Conservation (phyloP, 2,329 filamentous ascomycete genomes). For the Penicillium sp. region DNA sequence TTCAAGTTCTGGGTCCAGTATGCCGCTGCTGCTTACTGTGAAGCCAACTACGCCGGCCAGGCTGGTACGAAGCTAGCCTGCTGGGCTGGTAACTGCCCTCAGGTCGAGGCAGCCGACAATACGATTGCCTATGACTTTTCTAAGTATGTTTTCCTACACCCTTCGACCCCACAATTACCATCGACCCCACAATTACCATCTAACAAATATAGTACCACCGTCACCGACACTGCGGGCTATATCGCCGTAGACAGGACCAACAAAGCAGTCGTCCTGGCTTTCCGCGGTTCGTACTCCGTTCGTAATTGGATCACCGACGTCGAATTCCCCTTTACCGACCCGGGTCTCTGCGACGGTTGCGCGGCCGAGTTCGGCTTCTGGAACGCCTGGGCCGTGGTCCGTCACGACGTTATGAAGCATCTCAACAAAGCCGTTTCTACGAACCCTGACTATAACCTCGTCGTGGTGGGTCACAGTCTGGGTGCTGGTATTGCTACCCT, state of each 20-base stretch:
- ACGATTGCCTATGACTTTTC: slow-evolving; percentile 45
- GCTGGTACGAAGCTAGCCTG: slow-evolving; percentile 43
- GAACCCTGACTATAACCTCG: slow-evolving; percentile 37
- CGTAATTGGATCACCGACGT: slow-evolving; percentile 33
- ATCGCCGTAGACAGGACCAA: slow-evolving; percentile 48
- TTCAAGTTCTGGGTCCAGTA: slow-evolving; percentile 49
- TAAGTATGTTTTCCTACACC: slow-evolving; percentile 31
- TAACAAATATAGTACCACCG: slow-evolving; percentile 14
- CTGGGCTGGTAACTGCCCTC: slow-evolving; percentile 42
- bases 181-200: neutral
- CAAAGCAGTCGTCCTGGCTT: slow-evolving; percentile 34
- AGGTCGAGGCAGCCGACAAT: slow-evolving; percentile 34
- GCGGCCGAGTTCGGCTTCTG: slow-evolving; percentile 46
- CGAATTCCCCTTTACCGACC: slow-evolving; percentile 28
- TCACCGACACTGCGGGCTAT: slow-evolving; percentile 46
- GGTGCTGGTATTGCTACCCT: slow-evolving; percentile 62
- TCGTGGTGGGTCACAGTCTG: slow-evolving; percentile 61
- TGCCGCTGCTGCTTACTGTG: slow-evolving; percentile 49
- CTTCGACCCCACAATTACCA: neutral
- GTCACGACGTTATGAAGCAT: slow-evolving; percentile 34
- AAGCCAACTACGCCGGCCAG: slow-evolving; percentile 42
- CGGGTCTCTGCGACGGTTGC: slow-evolving; percentile 44
- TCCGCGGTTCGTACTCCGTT: slow-evolving; percentile 36
- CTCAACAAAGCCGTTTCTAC: slow-evolving; percentile 25
- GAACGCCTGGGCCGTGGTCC: slow-evolving; percentile 39